phyloP scores from a whole-genome alignment of 495 filamentous ascomycete genomes.

The Hyaloscypha hepaticicola region DNA sequence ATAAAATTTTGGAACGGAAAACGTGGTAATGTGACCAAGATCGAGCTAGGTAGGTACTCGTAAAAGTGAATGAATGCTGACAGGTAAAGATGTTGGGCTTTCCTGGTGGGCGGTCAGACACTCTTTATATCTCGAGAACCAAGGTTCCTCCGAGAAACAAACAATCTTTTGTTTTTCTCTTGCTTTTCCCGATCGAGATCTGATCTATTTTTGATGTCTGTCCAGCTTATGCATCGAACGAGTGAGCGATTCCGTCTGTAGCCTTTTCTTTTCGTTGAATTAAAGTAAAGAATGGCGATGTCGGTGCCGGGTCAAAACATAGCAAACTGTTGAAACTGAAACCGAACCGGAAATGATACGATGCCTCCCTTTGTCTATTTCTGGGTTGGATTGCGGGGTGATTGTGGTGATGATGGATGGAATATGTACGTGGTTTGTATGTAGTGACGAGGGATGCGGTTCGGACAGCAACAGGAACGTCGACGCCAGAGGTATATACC shows the following conservation, averaged over 20 bases:
- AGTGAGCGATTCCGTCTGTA: background rate
- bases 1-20: background rate
- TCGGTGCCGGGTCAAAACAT: background rate
- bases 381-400: background rate
- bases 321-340: background rate
- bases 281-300: background rate
- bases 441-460: background rate
- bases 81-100: background rate
- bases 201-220: background rate
- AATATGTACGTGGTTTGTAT: constrained; percentile 3
- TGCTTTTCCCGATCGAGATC: background rate
- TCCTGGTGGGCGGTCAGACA: background rate
- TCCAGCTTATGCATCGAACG: background rate
- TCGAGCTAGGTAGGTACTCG: too few relatives aligned
- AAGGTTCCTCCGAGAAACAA: background rate
- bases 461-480: constrained; percentile 5
- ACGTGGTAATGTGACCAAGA: background rate
- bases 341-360: background rate
- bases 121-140: constrained; percentile 4
- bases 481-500: background rate
- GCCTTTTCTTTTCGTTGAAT: background rate
- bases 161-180: background rate
- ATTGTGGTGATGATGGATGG: background rate
- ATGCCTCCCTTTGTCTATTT: background rate
- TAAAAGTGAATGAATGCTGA: background rate